Percentiles rank a stretch among this genome's conserved stretches.
Evolutionary conservation across 352 stramenopile species (phyloP).

Genomic region (Phytophthora aleatoria): DNA sequence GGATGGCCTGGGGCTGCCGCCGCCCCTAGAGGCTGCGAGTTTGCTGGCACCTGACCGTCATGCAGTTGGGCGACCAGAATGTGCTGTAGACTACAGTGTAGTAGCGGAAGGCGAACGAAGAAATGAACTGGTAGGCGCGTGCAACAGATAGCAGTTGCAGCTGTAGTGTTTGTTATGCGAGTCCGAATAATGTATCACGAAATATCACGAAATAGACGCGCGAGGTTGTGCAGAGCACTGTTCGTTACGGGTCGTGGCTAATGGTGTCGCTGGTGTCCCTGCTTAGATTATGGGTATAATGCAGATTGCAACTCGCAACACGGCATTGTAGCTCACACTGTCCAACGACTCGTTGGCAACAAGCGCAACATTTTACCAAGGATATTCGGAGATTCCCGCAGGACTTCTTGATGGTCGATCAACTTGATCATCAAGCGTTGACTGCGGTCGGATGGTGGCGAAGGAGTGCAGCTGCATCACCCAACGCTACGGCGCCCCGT

Average conservation of each 20-base stretch:
- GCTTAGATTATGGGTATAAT: neutral
- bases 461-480: neutral
- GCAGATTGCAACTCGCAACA: too few species aligned
- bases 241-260: too few species aligned
- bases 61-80: neutral
- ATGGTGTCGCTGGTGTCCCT: too few species aligned
- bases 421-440: too few species aligned
- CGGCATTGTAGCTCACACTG: too few species aligned
- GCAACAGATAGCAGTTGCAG: neutral
- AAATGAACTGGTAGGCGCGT: neutral
- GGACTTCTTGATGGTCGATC: neutral
- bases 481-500: neutral
- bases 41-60: neutral
- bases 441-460: neutral
- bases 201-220: too few species aligned
- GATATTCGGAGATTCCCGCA: neutral
- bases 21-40: conserved; percentile 4
- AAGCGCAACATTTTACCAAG: neutral
- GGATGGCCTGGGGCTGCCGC: conserved; percentile 30
- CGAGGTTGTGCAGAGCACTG: neutral
- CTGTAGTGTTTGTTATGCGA: conserved; percentile 14
- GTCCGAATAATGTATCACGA: conserved; percentile 11
- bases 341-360: neutral
- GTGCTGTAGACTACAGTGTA: neutral
- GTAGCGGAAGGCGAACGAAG: conserved; percentile 2